Base-by-base conservation (phyloP, 495 filamentous ascomycete species). In the Talaromyces stipitatus region DNA sequence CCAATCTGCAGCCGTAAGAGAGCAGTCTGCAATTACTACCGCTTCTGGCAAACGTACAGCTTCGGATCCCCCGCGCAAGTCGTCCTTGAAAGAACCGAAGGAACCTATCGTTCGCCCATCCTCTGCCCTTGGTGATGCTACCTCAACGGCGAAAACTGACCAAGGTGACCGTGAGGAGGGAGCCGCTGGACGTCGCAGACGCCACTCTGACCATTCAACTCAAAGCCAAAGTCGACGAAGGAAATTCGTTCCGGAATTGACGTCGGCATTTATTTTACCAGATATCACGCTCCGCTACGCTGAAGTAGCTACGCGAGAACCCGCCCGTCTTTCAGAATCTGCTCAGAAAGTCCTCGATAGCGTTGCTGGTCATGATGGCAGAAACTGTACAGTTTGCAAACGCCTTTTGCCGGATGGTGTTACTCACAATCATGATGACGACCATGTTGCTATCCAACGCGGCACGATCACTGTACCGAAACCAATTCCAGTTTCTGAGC, bases 251-350 rank as follows among this genome's bases (percentile, higher is more conserved):
- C 81, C 84, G 11, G 84, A 88, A 55, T 85, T 90, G 85, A 92
- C 89, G 1, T 92, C 89, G n/a, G 88, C 85, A 10, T 89, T 91
- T 67, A 86, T 88, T 55, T 63, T 88, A 22, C 84, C 85, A 24
- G 85, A 89, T 58, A 86, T 88, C 60, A 86, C 82, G 16, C 62
- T 84, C n/a, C 65, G 68, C 56, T 69, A 70, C 46, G 67, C 70
- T 12, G 67, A 71, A 30, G 43, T 68, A 29, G 66, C 67, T 7
- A 61, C 68, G 33, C 65, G 68, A 28, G 68, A 72, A 38, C 67
- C 69, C 20, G 57, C 59, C 3, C 68, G 63, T 20, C 60, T 78
- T n/a, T 72, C 79, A 58, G 59, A 76, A 66, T 32, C 77, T 61
- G 76, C 82, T 30, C 82, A 84, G 60, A 76, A 76, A 55, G 78